Conservation (phyloP, 2,329 filamentous ascomycete genomes). For the Neonectria punicea region DNA sequence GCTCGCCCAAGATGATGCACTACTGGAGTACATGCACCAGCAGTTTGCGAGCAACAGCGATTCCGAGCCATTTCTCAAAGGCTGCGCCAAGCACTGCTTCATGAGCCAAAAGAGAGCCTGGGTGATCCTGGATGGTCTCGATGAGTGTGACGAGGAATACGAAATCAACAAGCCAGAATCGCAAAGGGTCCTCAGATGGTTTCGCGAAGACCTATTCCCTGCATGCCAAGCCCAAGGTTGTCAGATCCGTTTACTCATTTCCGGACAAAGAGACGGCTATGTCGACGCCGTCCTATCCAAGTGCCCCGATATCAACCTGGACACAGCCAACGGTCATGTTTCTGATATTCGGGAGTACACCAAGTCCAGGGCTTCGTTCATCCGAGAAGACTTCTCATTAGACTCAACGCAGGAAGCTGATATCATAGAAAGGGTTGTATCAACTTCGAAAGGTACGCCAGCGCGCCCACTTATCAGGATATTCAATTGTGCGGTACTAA, state of each 20-base stretch:
- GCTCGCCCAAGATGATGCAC: neutral
- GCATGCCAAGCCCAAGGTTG: neutral
- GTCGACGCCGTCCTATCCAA: neutral
- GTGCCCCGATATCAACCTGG: neutral
- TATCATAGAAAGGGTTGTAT: neutral
- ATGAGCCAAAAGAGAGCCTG: neutral
- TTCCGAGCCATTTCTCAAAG: neutral
- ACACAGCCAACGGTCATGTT: neutral
- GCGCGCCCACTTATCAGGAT: neutral
- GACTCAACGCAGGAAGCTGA: neutral
- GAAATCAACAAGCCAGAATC: conserved; percentile 36
- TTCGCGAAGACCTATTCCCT: neutral
- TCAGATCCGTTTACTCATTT: neutral
- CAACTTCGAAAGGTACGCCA: neutral
- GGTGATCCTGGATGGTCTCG: conserved; percentile 50
- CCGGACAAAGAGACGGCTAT: neutral
- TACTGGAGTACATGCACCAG: neutral
- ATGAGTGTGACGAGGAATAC: conserved; percentile 44
- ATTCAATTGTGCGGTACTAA: neutral
- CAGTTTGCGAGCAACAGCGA: neutral
- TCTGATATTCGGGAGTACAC: neutral
- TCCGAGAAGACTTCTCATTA: neutral
- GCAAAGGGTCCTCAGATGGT: neutral
- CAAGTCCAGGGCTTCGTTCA: neutral
- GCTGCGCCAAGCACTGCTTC: neutral